Evolutionary conservation across 345 rosid species (phyloP).

Genomic region (Euphorbia lathyris): DNA sequence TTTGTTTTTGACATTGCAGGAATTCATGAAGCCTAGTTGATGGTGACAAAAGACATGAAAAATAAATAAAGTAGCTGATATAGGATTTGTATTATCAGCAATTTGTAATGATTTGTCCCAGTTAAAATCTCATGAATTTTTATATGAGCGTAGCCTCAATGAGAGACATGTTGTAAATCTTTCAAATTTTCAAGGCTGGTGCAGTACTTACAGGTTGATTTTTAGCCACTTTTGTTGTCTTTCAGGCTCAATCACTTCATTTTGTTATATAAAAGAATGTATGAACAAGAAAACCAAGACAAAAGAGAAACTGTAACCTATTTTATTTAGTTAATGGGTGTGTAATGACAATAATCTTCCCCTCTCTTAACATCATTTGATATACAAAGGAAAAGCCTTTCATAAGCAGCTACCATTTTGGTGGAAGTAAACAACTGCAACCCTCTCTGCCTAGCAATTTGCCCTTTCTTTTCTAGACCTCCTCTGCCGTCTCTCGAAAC

Average conservation of each 20-base stretch:
- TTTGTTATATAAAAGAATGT: neutral
- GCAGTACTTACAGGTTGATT: neutral
- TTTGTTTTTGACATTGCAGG: slow-evolving; percentile 26
- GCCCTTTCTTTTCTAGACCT: slow-evolving; percentile 62
- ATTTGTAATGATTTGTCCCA: slow-evolving; percentile 11
- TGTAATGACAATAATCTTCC: slow-evolving; percentile 44
- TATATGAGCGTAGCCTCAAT: slow-evolving; percentile 1
- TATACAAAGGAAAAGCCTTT: slow-evolving; percentile 78
- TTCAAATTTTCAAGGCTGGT: neutral
- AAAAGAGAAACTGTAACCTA: neutral
- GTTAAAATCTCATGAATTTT: slow-evolving; percentile 4
- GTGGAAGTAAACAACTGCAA: slow-evolving; percentile 73
- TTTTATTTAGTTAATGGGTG: slow-evolving; percentile 10
- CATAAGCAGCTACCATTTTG: slow-evolving; percentile 87
- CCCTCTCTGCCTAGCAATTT: slow-evolving; percentile 57
- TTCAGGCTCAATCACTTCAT: neutral
- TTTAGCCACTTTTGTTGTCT: neutral
- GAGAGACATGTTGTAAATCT: neutral
- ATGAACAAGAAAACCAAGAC: neutral
- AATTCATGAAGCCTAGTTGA: slow-evolving; percentile 20
- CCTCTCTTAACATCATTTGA: slow-evolving; percentile 27
- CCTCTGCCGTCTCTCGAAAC: slow-evolving; percentile 59
- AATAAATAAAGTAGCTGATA: slow-evolving; percentile 25
- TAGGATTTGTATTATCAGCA: slow-evolving; percentile 9
- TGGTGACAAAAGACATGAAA: slow-evolving; percentile 12